Conservation (phyloP, 208 protist genomes). For the Borovskyia barvae region DNA sequence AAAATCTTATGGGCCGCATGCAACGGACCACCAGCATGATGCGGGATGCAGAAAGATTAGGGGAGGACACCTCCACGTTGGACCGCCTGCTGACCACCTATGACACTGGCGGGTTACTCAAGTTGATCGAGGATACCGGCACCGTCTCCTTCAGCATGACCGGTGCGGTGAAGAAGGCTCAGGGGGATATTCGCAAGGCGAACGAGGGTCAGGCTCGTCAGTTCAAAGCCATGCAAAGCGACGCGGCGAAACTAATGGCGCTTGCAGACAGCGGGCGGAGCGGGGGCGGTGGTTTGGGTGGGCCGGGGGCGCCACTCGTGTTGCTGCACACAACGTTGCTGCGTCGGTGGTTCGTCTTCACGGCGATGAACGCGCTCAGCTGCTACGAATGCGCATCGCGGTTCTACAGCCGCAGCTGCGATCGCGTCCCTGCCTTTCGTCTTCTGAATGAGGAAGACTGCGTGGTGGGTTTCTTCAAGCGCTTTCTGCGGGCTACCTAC, state of each 20-base stretch:
- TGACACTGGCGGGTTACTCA: constrained; percentile 56
- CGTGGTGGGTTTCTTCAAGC: constrained; percentile 63
- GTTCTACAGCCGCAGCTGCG: constrained; percentile 66
- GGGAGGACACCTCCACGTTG: constrained; percentile 40
- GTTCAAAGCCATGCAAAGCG: constrained; percentile 40
- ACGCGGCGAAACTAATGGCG: constrained; percentile 33
- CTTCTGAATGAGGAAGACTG: constrained; percentile 44
- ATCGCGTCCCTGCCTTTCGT: constrained; percentile 43
- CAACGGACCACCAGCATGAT: constrained; percentile 51
- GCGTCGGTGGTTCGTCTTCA: constrained; percentile 82
- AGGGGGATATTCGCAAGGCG: constrained; percentile 37
- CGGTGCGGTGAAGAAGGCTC: constrained; percentile 64
- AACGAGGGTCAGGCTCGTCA: constrained; percentile 49
- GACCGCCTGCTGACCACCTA: constrained; percentile 63
- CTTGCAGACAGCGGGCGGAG: constrained; percentile 25
- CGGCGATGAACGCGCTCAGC: constrained; percentile 83
- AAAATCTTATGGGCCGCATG: constrained; percentile 45
- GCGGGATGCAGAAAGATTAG: constrained; percentile 21
- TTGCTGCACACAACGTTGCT: constrained; percentile 56
- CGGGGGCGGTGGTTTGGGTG: constrained; percentile 7
- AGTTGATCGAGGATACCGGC: constrained; percentile 75
- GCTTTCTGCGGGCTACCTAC: constrained; percentile 66
- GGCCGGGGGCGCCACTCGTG: constrained; percentile 27
- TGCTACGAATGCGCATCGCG: constrained; percentile 69
- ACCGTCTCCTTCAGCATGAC: constrained; percentile 77